A percentile compares a stretch with the other conserved stretches of the same genome.
Evolutionary conservation across 1,139 yeast genomes (phyloP).

Genomic region (Yamadazyma siamensis): DNA sequence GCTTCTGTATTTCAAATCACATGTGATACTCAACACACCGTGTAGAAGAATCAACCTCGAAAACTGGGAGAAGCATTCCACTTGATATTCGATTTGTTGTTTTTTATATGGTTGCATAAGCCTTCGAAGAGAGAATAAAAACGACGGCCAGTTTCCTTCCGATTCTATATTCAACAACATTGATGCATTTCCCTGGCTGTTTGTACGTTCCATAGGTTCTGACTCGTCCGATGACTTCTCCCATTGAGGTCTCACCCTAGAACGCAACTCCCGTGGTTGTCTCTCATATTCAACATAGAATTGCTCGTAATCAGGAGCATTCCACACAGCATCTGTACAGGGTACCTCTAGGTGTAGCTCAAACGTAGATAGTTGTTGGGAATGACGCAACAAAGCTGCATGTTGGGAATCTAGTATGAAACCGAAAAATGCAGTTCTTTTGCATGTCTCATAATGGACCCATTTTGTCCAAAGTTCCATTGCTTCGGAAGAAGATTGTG

Average conservation of each 20-base stretch:
- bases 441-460: conserved; percentile 25
- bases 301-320: conserved; percentile 18
- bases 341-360: conserved; percentile 39
- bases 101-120: conserved; percentile 32
- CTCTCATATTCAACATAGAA: conserved; percentile 17
- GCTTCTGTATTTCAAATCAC: conserved; percentile 24
- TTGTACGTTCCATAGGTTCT: conserved; percentile 5
- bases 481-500: background rate
- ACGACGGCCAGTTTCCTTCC: conserved; percentile 36
- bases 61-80: conserved; percentile 36
- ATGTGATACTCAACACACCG: conserved; percentile 34
- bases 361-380: conserved; percentile 23
- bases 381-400: conserved; percentile 22
- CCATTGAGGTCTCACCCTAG: conserved; percentile 7
- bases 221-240: background rate
- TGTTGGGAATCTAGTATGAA: conserved; percentile 30
- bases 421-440: conserved; percentile 26
- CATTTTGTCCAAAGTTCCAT: conserved; percentile 20
- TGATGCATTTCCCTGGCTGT: too few species aligned
- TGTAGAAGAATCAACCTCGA: conserved; percentile 35
- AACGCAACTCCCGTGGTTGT: conserved; percentile 15
- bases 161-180: conserved; percentile 10
- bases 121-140: conserved; percentile 31
- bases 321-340: conserved; percentile 40
- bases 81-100: conserved; percentile 29